Conservation (phyloP, 1,284 basidiomycete genomes). For the Puccinia triticina region DNA sequence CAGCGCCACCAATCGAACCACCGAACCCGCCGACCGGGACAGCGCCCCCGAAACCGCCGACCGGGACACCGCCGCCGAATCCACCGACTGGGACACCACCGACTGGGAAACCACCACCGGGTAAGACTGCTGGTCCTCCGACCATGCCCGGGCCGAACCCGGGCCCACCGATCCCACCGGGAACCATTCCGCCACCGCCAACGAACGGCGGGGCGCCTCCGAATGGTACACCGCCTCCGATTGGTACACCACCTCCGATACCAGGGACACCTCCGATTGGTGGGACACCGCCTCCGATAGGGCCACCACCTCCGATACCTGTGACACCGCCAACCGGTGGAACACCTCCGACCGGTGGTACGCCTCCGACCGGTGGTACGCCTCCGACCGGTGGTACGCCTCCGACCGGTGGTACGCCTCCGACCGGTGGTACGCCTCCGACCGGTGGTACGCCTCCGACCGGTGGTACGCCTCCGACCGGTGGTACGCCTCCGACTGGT, state of each 20-base stretch:
- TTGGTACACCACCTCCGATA: not conserved
- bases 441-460: too few species aligned
- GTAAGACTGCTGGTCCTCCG: not conserved
- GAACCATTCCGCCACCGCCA: not conserved
- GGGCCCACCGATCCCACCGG: not conserved
- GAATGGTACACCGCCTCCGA: not conserved
- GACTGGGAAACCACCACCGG: not conserved
- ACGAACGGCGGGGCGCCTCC: not conserved
- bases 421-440: too few species aligned
- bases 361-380: too few species aligned
- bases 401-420: too few species aligned
- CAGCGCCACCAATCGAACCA: not conserved
- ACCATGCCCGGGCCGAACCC: not conserved
- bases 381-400: too few species aligned
- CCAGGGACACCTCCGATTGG: not conserved
- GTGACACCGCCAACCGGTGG: not conserved
- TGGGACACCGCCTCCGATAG: too few species aligned
- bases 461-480: too few species aligned
- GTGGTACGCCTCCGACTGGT: too few species aligned
- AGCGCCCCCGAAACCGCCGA: not conserved
- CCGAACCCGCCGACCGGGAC: not conserved
- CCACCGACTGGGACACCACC: not conserved
- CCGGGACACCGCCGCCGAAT: not conserved
- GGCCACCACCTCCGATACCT: not conserved
- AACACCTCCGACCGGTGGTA: too few species aligned